Conservation (phyloP, 2,329 filamentous ascomycete species). For the Reticulascus tulasneorum region DNA sequence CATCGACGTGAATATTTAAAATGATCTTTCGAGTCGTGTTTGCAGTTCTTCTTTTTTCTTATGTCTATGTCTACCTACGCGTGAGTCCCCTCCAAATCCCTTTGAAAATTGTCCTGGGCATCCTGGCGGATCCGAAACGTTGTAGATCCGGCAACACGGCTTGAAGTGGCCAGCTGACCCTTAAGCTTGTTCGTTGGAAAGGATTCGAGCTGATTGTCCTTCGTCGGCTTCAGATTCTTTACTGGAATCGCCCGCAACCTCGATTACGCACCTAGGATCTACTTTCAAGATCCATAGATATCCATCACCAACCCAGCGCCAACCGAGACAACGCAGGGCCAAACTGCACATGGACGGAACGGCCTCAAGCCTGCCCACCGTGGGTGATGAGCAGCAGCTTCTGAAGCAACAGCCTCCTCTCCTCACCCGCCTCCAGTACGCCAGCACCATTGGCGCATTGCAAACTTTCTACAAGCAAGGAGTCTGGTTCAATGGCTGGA, state of each 20-base stretch:
- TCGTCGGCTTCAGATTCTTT: constrained; percentile 9
- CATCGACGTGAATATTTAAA: background rate
- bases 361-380: background rate
- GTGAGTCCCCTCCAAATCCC: constrained; percentile 4
- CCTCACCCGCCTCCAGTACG: constrained; percentile 10
- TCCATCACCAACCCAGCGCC: background rate
- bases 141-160: constrained; percentile 2
- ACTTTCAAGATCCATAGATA: background rate
- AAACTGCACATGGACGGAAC: no score
- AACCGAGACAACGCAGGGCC: background rate
- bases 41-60: constrained; percentile 3
- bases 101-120: background rate
- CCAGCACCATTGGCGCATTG: constrained; percentile 8
- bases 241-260: constrained; percentile 9
- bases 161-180: background rate
- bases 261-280: constrained; percentile 8
- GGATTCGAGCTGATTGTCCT: constrained; percentile 6
- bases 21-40: constrained; percentile 1
- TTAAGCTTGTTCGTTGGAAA: constrained; percentile 3
- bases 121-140: background rate
- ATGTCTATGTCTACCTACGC: constrained; percentile 5
- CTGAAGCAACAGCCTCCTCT: constrained; percentile 2
- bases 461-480: constrained; percentile 10
- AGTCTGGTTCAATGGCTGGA: constrained; percentile 8
- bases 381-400: background rate